Conservation (phyloP, 148 eudicot genomes). For the Dysphania ambrosioides region DNA sequence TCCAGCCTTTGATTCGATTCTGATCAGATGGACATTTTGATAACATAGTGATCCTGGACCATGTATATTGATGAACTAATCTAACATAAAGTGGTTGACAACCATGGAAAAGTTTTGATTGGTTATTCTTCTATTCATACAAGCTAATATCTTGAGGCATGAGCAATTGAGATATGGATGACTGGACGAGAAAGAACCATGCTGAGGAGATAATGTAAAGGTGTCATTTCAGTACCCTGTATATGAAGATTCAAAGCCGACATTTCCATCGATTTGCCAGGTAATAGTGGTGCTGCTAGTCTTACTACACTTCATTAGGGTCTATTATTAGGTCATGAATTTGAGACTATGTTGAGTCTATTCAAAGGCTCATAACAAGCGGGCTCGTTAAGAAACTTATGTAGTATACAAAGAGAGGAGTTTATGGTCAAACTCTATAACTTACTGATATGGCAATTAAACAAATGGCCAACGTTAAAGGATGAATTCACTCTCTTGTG, state of each 20-base stretch:
- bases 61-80: background rate
- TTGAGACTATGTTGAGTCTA: no score
- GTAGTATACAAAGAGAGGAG: no score
- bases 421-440: no score
- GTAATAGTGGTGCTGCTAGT: background rate
- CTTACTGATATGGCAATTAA: no score
- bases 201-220: conserved; percentile 5
- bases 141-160: background rate
- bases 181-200: background rate
- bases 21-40: background rate
- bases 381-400: no score
- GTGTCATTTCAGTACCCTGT: background rate
- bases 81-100: background rate
- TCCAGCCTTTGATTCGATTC: background rate
- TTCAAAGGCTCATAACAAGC: no score
- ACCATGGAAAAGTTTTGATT: background rate
- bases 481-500: no score
- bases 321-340: no score
- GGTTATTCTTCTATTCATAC: background rate
- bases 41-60: background rate
- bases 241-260: background rate
- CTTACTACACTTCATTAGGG: no score
- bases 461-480: no score
- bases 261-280: conserved; percentile 6
- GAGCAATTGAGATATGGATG: no score